Evolutionary conservation across 1,284 basidiomycete species (phyloP).

Genomic region (Hemileia vastatrix): DNA sequence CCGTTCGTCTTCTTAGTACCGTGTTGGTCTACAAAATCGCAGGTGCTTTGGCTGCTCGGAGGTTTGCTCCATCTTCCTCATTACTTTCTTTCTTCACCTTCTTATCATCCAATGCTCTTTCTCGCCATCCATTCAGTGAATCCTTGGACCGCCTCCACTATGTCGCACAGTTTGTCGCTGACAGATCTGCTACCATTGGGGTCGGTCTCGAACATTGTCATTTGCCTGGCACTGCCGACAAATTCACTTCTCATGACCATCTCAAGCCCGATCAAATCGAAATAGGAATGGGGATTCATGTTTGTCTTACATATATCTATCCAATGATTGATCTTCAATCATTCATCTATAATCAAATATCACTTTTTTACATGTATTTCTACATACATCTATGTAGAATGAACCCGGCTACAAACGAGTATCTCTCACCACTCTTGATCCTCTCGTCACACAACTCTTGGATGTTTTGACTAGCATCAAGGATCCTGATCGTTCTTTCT

Average conservation of each 20-base stretch:
- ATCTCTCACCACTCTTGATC: constrained; percentile 56
- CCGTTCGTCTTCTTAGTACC: constrained; percentile 55
- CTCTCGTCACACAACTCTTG: constrained; percentile 64
- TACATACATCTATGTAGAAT: constrained; percentile 74
- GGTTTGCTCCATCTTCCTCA: constrained; percentile 1
- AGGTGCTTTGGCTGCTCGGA: constrained; percentile 65
- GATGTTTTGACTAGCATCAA: constrained; percentile 61
- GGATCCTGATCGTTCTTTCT: constrained; percentile 73
- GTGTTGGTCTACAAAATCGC: constrained; percentile 87
- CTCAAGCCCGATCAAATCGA: constrained; percentile 63
- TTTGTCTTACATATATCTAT: not conserved
- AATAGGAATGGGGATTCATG: constrained; percentile 55
- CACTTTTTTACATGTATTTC: not conserved
- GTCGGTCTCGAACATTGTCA: constrained; percentile 87
- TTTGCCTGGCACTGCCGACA: constrained; percentile 47
- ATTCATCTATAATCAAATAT: not conserved
- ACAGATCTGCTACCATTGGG: constrained; percentile 65
- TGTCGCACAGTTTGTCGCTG: constrained; percentile 59
- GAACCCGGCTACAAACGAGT: constrained; percentile 68
- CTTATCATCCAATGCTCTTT: not conserved
- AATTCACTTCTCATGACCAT: constrained; percentile 46
- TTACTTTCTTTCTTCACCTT: not conserved
- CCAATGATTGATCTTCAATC: not conserved
- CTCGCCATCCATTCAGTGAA: constrained; percentile 47
- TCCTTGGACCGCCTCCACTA: constrained; percentile 63